Percentiles rank a stretch among this genome's conserved stretches.
These are phyloP conservation scores for Naegleria lovaniensis DNA, from an alignment of 208 protist species.

Conservation along the genomic window DNA sequence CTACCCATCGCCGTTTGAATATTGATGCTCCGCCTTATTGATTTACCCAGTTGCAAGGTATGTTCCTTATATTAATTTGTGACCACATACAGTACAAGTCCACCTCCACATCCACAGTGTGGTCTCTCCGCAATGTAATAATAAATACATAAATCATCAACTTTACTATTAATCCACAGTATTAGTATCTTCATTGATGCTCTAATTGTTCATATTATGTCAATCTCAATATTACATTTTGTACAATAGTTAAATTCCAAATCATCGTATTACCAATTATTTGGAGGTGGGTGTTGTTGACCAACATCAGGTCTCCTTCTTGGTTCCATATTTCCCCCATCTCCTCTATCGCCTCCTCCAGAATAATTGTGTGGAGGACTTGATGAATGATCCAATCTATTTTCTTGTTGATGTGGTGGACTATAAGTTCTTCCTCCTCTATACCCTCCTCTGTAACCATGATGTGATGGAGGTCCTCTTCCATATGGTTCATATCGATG, in stretches of 20 bases:
- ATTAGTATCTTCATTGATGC: too few species aligned
- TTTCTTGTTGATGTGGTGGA: background rate
- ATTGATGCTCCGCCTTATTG: too few species aligned
- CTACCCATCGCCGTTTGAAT: too few species aligned
- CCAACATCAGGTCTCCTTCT: background rate
- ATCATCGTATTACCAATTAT: background rate
- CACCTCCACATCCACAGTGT: too few species aligned
- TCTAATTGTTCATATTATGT: too few species aligned
- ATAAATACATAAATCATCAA: too few species aligned
- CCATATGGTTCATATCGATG: background rate
- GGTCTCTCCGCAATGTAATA: too few species aligned
- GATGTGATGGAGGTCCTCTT: background rate
- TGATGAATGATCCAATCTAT: background rate
- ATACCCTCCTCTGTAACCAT: background rate
- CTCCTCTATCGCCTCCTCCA: background rate
- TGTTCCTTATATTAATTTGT: too few species aligned
- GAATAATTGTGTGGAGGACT: background rate
- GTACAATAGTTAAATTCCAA: background rate
- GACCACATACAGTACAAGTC: too few species aligned
- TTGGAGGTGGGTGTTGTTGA: background rate
- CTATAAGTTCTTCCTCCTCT: background rate
- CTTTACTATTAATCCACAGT: too few species aligned
- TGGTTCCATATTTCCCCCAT: background rate
- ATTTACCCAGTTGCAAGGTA: too few species aligned
- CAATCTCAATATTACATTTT: too few species aligned